Base-by-base conservation (phyloP, 2,329 filamentous ascomycete genomes). In the Samsoniella hepiali region DNA sequence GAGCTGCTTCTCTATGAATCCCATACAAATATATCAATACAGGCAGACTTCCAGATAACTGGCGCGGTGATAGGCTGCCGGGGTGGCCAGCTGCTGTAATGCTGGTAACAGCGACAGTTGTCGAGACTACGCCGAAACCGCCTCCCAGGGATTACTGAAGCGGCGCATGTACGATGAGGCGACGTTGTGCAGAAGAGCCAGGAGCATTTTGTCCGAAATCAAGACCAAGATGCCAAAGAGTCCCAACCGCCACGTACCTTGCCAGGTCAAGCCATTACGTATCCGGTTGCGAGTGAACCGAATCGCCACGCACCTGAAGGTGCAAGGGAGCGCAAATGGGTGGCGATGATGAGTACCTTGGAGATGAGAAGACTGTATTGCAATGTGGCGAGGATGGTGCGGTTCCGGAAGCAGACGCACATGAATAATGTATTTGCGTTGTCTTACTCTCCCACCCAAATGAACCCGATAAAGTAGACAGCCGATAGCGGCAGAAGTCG, bases 41-140 rank as follows among this genome's bases (percentile, higher is more conserved):
- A n/a, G 31, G 10, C 29, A 31, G 10, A 73, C 77, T 69, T 71
- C 79, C 78, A 96, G 0, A 88, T 93, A 0, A 91, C 90, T 1
- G 90, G 91, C 0, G 93, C 96, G 68, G 96, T 87, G 58, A 96
- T 90, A 3, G 93, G 92, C 74, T 97, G 93, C 67, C 94, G 86
- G 89, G 82, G 73, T 96, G 92, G 42, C 91, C 88, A 6, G 96
- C 91, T 0, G 91, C 87, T 0, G 90, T 86, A 58, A 97, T 91
- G 67, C 93, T 88, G 0, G 91, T 90, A 5, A 96, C 82, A 17
- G 96, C 80, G 0, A 91, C 95, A 10, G 90, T 84, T 0, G 91
- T 96, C 51, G 97, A 81, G 84, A 93, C 92, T 54, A 86, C 86
- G 50, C 91, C 91, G 69, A 94, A 93, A 2, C 90, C 89, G 8